Evolutionary conservation across 805 yeast genomes (phyloP).

Genomic region (Ogataea sp.): DNA sequence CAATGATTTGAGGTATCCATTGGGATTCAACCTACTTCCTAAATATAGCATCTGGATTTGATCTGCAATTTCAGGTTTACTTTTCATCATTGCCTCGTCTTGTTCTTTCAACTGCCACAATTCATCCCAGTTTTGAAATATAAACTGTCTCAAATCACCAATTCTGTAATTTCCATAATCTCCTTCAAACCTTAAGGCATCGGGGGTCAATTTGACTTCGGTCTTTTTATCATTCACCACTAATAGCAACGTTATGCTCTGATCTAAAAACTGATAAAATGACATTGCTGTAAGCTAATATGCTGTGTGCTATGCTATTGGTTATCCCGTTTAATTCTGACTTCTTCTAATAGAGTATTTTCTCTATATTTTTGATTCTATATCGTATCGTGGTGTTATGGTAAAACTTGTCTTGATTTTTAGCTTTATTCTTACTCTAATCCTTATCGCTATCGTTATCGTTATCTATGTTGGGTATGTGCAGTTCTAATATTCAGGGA

Average conservation of each 20-base stretch:
- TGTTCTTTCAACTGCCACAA: too few species aligned
- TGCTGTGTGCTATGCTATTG: background rate
- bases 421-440: too few species aligned
- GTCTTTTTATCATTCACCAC: conserved; percentile 15
- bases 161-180: conserved; percentile 10
- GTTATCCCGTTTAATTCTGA: too few species aligned
- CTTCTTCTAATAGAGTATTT: too few species aligned
- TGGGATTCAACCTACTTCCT: conserved; percentile 22
- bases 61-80: conserved; percentile 13
- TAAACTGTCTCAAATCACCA: conserved; percentile 20
- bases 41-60: conserved; percentile 24
- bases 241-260: conserved; percentile 12
- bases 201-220: conserved; percentile 9
- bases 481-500: too few species aligned
- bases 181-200: conserved; percentile 7
- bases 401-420: too few species aligned
- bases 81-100: background rate
- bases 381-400: too few species aligned
- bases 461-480: too few species aligned
- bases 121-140: conserved; percentile 17
- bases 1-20: conserved; percentile 11
- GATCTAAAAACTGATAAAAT: conserved; percentile 2
- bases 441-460: too few species aligned
- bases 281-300: background rate
- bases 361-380: too few species aligned